phyloP scores from a whole-genome alignment of 2,329 filamentous ascomycete genomes.

The Colletotrichum lupini region DNA sequence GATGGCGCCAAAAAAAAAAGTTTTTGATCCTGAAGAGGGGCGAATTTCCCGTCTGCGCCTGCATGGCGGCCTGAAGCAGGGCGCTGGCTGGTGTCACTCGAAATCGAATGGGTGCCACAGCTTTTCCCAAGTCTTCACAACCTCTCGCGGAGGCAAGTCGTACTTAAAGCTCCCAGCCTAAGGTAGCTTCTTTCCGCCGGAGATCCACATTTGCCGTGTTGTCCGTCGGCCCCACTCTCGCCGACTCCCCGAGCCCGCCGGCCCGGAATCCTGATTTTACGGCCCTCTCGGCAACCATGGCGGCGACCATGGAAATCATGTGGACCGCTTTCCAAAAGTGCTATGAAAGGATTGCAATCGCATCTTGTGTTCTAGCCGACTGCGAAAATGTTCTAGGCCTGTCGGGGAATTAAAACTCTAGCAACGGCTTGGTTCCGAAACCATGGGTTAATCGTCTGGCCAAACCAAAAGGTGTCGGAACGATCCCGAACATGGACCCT shows the following conservation, averaged over 20 bases:
- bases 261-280: not conserved
- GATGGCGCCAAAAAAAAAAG: conserved; percentile 4
- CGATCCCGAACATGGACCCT: not conserved
- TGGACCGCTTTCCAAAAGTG: not conserved
- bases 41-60: not conserved
- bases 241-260: not conserved
- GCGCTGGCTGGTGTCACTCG: not conserved
- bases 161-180: not conserved
- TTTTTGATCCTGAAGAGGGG: not conserved
- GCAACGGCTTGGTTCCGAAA: not conserved
- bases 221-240: not conserved
- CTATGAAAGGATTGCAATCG: not conserved
- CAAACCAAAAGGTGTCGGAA: not conserved
- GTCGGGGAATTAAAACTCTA: not conserved
- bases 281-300: not conserved
- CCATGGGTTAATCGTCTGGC: not conserved
- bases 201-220: not conserved
- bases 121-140: not conserved
- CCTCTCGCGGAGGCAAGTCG: not conserved
- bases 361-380: not conserved
- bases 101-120: not conserved
- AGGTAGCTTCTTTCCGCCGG: no score
- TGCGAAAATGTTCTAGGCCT: not conserved
- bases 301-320: not conserved
- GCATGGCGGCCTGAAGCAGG: conserved; percentile 10